Evolutionary conservation across 768 basidiomycete genomes (phyloP).

Genomic region (Kwoniella bestiolae): DNA sequence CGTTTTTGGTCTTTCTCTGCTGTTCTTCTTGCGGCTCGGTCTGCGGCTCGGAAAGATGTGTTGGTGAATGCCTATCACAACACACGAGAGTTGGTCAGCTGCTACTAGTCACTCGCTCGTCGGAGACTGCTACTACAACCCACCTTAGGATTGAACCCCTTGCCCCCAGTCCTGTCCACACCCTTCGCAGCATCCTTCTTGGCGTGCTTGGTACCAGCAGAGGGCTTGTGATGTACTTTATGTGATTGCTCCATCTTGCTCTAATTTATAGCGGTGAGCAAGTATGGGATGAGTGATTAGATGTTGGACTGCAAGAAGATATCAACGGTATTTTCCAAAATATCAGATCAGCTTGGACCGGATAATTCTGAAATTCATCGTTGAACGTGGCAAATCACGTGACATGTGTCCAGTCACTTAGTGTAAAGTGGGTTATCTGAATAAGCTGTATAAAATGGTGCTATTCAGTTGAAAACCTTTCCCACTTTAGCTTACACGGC

Average conservation of each 20-base stretch:
- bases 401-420: not conserved
- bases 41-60: constrained; percentile 84
- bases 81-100: not conserved
- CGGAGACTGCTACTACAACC: constrained; percentile 21
- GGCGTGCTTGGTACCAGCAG: constrained; percentile 72
- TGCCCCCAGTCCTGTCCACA: constrained; percentile 71
- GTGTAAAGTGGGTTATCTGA: not conserved
- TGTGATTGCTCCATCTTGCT: constrained; percentile 66
- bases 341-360: not conserved
- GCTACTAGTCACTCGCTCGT: not conserved
- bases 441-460: not conserved
- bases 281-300: not conserved
- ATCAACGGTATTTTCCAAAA: not conserved
- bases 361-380: not conserved
- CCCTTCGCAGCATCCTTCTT: constrained; percentile 70
- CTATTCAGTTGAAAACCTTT: not conserved
- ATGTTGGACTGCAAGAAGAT: not conserved
- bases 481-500: not conserved
- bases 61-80: constrained; percentile 82
- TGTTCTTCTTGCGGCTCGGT: constrained; percentile 83
- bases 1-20: constrained; percentile 92
- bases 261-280: not conserved
- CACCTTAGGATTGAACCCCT: constrained; percentile 90
- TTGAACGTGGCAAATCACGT: not conserved
- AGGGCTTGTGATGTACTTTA: constrained; percentile 78